phyloP scores from a whole-genome alignment of 257 asterid genomes.

The Haberlea rhodopensis region DNA sequence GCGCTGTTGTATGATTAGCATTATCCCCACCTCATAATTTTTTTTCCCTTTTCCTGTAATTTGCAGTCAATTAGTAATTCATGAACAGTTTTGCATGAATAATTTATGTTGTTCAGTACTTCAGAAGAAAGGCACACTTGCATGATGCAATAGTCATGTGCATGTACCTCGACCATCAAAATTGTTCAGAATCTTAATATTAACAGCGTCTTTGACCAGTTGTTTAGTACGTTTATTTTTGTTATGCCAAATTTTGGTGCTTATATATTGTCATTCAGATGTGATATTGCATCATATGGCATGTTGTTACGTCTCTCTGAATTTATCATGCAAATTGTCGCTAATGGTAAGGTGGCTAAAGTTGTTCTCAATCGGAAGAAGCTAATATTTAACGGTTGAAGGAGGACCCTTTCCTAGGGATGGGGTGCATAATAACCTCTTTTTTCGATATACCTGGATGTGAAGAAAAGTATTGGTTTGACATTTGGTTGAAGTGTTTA shows the following conservation, averaged over 20 bases:
- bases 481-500: neutral
- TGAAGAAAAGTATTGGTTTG: neutral
- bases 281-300: constrained; percentile 9
- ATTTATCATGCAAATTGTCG: constrained; percentile 13
- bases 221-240: constrained; percentile 25
- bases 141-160: constrained; percentile 65
- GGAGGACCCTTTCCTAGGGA: neutral
- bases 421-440: neutral
- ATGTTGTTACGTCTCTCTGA: neutral
- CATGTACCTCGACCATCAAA: constrained; percentile 65
- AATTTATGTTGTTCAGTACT: constrained; percentile 66
- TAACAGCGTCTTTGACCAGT: constrained; percentile 53
- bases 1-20: constrained; percentile 85
- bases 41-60: constrained; percentile 64
- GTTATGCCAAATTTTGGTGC: neutral
- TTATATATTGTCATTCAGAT: constrained; percentile 13
- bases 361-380: neutral
- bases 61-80: constrained; percentile 52
- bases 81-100: constrained; percentile 95
- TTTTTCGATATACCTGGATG: neutral
- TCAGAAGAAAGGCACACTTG: constrained; percentile 56
- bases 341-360: neutral
- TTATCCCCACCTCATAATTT: constrained; percentile 47
- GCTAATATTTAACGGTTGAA: neutral
- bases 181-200: constrained; percentile 63